These are phyloP conservation scores for Pseudonectria buxi DNA, from an alignment of 2,329 filamentous ascomycete genomes.

Conservation along the genomic window DNA sequence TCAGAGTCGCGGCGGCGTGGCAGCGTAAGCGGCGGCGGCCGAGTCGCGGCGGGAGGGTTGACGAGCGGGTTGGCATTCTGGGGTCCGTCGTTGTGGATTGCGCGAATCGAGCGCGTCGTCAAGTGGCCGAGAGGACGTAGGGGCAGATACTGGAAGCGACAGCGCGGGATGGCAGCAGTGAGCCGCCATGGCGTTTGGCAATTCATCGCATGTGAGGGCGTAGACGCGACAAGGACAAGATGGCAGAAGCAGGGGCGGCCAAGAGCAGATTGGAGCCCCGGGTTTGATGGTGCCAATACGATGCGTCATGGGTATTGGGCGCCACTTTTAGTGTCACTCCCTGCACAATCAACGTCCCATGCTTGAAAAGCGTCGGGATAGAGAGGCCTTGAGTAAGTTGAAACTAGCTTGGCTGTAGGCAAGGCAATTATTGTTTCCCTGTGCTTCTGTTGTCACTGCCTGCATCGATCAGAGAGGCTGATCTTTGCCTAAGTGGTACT, in stretches of 20 bases:
- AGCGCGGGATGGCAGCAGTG: conserved; percentile 16
- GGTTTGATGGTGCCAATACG: conserved; percentile 9
- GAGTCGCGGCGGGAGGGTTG: conserved; percentile 68
- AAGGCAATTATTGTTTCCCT: too few species aligned
- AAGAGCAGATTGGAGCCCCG: not conserved
- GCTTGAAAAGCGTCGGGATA: too few species aligned
- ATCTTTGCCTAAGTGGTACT: too few species aligned
- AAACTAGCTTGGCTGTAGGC: too few species aligned
- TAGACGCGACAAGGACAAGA: conserved; percentile 4
- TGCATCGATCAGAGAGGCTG: too few species aligned
- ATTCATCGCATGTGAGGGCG: conserved; percentile 21
- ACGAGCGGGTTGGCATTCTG: conserved; percentile 35
- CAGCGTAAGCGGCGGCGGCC: conserved; percentile 61
- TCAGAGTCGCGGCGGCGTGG: conserved; percentile 43
- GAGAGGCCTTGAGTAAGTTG: too few species aligned
- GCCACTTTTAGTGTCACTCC: too few species aligned
- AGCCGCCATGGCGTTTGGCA: conserved; percentile 25
- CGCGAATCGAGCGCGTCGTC: conserved; percentile 13
- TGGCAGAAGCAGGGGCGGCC: conserved; percentile 5
- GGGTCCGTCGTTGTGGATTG: conserved; percentile 19
- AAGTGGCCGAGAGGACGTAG: conserved; percentile 3
- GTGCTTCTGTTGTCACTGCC: too few species aligned
- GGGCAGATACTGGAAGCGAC: conserved; percentile 8
- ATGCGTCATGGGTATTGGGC: conserved; percentile 19
- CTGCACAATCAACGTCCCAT: too few species aligned